phyloP scores from a whole-genome alignment of 2,329 filamentous ascomycete genomes.

The Dactylonectria estremocensis region DNA sequence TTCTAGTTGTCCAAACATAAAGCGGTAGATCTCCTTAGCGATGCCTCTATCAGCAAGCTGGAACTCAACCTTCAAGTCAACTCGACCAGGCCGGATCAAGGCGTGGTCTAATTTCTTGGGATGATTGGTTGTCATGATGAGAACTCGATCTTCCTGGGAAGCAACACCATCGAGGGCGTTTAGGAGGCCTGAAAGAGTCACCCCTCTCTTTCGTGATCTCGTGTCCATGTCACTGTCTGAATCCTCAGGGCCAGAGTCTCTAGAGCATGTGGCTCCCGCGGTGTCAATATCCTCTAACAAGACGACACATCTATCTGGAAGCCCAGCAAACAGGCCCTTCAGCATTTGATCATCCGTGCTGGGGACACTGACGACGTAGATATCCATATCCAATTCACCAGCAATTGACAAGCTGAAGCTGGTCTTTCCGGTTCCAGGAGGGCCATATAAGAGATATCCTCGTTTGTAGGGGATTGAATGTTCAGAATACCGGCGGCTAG shows the following conservation, averaged over 20 bases:
- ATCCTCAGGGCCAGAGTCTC: constrained; percentile 31
- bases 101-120: too few relatives aligned
- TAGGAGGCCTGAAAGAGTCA: too few relatives aligned
- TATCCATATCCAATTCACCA: background rate
- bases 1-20: too few relatives aligned
- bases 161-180: too few relatives aligned
- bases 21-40: too few relatives aligned
- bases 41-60: constrained; percentile 1
- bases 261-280: constrained; percentile 26
- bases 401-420: constrained; percentile 19
- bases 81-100: too few relatives aligned
- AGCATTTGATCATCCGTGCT: constrained; percentile 48
- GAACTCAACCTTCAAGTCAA: too few relatives aligned
- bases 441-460: constrained; percentile 14
- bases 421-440: background rate
- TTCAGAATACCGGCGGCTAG: background rate
- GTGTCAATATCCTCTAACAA: constrained; percentile 50
- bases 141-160: too few relatives aligned
- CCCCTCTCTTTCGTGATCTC: too few relatives aligned
- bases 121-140: too few relatives aligned
- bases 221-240: constrained; percentile 13
- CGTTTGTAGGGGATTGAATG: constrained; percentile 1
- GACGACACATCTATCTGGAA: constrained; percentile 56
- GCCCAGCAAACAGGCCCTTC: constrained; percentile 48
- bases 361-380: background rate